phyloP scores from a whole-genome alignment of 176 grass and related monocot species.

The Calamus simplicifolius region DNA sequence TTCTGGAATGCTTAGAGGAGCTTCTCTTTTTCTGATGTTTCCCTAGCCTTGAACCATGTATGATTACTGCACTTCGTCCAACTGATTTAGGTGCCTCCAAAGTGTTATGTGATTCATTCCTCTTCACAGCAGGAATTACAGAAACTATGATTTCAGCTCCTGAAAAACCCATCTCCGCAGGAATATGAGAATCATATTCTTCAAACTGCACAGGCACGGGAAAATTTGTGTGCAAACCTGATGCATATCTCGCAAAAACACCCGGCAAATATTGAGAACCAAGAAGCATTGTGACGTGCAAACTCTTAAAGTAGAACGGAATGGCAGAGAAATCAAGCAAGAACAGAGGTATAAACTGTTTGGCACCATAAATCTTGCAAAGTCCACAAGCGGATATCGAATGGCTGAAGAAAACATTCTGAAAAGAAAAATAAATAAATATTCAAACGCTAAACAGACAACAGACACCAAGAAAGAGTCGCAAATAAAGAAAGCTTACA shows the following conservation, averaged over 20 bases:
- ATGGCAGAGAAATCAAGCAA: slow-evolving; percentile 58
- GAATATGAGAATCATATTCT: slow-evolving; percentile 13
- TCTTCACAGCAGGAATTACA: background rate
- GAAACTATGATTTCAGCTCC: background rate
- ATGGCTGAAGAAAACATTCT: slow-evolving; percentile 38
- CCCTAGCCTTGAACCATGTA: slow-evolving; percentile 35
- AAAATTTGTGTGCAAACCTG: background rate
- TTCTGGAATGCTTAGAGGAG: slow-evolving; percentile 29
- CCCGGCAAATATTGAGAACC: slow-evolving; percentile 43
- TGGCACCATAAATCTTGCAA: slow-evolving; percentile 45
- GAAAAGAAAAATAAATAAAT: slow-evolving; percentile 26
- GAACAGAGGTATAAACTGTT: slow-evolving; percentile 28
- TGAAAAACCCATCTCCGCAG: slow-evolving; percentile 15
- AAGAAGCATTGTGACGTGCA: slow-evolving; percentile 44
- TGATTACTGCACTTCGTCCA: slow-evolving; percentile 22
- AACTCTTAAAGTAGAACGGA: slow-evolving; percentile 57
- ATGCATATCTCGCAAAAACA: slow-evolving; percentile 12
- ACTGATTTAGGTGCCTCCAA: slow-evolving; percentile 20
- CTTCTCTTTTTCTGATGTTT: slow-evolving; percentile 72
- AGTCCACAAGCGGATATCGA: slow-evolving; percentile 28
- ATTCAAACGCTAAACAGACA: background rate
- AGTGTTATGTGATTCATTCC: slow-evolving; percentile 7
- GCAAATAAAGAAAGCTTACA: slow-evolving; percentile 32
- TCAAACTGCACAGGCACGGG: background rate
- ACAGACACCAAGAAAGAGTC: too few relatives aligned